These are phyloP conservation scores for Fusarium metavorans DNA, from an alignment of 2,329 filamentous ascomycete species.

Conservation along the genomic window DNA sequence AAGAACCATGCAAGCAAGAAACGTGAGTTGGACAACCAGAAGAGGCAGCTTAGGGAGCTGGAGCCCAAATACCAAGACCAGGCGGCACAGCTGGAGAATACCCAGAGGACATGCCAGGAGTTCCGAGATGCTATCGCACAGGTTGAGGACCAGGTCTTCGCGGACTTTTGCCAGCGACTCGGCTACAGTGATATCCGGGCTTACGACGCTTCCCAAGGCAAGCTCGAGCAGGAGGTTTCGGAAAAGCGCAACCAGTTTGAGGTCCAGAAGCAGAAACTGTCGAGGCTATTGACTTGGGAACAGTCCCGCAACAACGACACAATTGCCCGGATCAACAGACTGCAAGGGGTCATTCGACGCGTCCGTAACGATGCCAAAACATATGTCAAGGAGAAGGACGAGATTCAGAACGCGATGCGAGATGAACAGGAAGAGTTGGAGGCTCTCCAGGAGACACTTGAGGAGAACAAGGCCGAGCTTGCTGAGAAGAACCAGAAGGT, in stretches of 20 bases:
- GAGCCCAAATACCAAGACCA: constrained; percentile 84
- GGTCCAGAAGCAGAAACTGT: constrained; percentile 82
- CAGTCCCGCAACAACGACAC: constrained; percentile 66
- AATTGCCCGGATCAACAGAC: constrained; percentile 73
- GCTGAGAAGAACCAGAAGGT: constrained; percentile 80
- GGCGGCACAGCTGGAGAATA: constrained; percentile 73
- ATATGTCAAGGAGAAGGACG: constrained; percentile 78
- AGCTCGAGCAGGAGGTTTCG: constrained; percentile 88
- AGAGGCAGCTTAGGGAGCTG: constrained; percentile 79
- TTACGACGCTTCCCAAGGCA: constrained; percentile 94
- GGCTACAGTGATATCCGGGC: constrained; percentile 91
- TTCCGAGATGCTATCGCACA: constrained; percentile 75
- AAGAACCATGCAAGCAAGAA: constrained; percentile 88
- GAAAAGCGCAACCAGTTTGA: constrained; percentile 90
- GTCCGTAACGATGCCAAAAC: constrained; percentile 77
- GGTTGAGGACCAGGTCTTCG: constrained; percentile 91
- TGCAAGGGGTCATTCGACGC: constrained; percentile 75
- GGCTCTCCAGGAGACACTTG: constrained; percentile 77
- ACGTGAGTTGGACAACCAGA: constrained; percentile 80
- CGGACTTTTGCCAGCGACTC: constrained; percentile 84
- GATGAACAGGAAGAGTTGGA: constrained; percentile 82
- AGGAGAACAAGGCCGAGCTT: constrained; percentile 75
- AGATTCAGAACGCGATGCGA: constrained; percentile 79
- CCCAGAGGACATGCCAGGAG: constrained; percentile 62
- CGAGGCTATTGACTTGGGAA: constrained; percentile 71